A percentile compares a stretch with the other conserved stretches of the same genome.
Conservation (phyloP, 78 protist genomes). For the Speleostelium caveatum region DNA sequence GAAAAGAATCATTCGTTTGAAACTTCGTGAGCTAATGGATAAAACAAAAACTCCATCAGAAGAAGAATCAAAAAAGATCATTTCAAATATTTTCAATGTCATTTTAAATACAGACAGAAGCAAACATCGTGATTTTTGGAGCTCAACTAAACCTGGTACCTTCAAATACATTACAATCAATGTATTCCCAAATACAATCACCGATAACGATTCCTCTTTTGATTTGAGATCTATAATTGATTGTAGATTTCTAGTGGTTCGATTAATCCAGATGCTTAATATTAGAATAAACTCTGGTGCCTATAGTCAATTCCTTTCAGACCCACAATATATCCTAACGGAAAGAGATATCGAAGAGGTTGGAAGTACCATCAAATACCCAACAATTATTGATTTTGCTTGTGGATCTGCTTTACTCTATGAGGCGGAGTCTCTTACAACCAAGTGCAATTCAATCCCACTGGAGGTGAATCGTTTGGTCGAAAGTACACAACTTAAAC, state of each 20-base stretch:
- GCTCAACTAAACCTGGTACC: not conserved
- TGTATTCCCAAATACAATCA: slow-evolving; percentile 51
- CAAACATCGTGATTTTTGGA: slow-evolving; percentile 49
- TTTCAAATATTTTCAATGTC: slow-evolving; percentile 1
- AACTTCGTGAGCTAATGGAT: slow-evolving; percentile 33
- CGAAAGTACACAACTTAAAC: slow-evolving; percentile 32
- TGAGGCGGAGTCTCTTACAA: slow-evolving; percentile 18
- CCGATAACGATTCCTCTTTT: not conserved
- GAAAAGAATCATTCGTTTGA: slow-evolving; percentile 43
- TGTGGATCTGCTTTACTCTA: slow-evolving; percentile 36
- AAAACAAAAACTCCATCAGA: slow-evolving; percentile 29
- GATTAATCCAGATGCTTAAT: slow-evolving; percentile 46
- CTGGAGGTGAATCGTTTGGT: slow-evolving; percentile 33
- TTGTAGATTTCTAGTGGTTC: not conserved
- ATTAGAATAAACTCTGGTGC: slow-evolving; percentile 31
- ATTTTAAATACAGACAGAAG: slow-evolving; percentile 9
- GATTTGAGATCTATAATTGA: slow-evolving; percentile 31
- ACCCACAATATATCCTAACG: slow-evolving; percentile 41
- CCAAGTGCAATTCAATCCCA: not conserved
- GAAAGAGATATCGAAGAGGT: slow-evolving; percentile 45
- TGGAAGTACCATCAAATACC: slow-evolving; percentile 34
- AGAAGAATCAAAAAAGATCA: slow-evolving; percentile 31
- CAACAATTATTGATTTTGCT: slow-evolving; percentile 46
- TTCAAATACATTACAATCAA: slow-evolving; percentile 35
- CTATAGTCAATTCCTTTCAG: slow-evolving; percentile 27